phyloP scores from a whole-genome alignment of 257 asterid species.

The Catharanthus roseus region DNA sequence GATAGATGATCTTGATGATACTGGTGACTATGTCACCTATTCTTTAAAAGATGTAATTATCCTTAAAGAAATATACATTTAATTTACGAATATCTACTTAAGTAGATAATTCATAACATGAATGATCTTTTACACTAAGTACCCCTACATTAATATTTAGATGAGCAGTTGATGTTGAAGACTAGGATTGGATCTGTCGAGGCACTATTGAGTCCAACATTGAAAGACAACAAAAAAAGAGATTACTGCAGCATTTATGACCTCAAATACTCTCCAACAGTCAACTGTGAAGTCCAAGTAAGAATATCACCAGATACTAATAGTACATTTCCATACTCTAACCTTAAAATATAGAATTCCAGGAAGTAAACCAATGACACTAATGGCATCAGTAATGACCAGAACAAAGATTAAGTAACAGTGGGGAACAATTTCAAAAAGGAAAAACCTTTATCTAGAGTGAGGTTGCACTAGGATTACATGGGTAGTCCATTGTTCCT shows the following conservation, averaged over 20 bases:
- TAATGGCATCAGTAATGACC: constrained; percentile 18
- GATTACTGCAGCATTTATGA: constrained; percentile 23
- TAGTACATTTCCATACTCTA: constrained; percentile 20
- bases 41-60: too few species aligned
- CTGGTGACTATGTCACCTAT: too few species aligned
- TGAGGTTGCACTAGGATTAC: constrained; percentile 25
- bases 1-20: too few species aligned
- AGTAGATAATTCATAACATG: too few species aligned
- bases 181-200: too few species aligned
- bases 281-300: constrained; percentile 19
- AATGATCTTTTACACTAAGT: too few species aligned
- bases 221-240: constrained; percentile 41
- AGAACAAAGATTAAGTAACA: constrained; percentile 17
- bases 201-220: constrained; percentile 19
- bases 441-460: constrained; percentile 16
- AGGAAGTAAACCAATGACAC: constrained; percentile 20
- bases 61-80: too few species aligned
- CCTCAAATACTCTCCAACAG: constrained; percentile 16
- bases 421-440: constrained; percentile 27
- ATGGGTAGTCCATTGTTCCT: constrained; percentile 25
- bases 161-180: too few species aligned
- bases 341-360: constrained; percentile 25
- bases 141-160: too few species aligned
- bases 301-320: constrained; percentile 24
- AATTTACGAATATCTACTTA: too few species aligned